A percentile compares a stretch with the other conserved stretches of the same genome.
Conservation (phyloP, 2,329 filamentous ascomycete species). For the Colletotrichum musicola region DNA sequence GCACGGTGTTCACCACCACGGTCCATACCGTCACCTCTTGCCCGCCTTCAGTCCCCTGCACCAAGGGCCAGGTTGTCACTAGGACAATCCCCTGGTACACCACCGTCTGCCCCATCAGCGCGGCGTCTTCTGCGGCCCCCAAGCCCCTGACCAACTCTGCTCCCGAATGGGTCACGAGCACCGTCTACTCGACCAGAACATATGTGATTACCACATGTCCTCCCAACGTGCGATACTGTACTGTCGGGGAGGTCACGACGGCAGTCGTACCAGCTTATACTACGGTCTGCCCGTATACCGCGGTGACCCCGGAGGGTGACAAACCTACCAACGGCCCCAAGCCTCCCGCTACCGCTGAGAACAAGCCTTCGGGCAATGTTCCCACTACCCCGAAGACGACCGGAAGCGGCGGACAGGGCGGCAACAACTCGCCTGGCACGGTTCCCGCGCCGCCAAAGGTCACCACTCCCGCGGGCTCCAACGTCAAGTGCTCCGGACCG, state of each 20-base stretch:
- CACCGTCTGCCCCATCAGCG: constrained; percentile 57
- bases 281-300: constrained; percentile 56
- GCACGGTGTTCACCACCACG: constrained; percentile 50
- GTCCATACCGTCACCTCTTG: constrained; percentile 58
- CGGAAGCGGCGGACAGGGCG: not conserved
- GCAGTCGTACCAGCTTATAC: constrained; percentile 50
- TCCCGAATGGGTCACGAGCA: constrained; percentile 48
- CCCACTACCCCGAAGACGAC: constrained; percentile 24
- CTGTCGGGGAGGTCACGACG: constrained; percentile 53
- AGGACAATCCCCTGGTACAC: constrained; percentile 50
- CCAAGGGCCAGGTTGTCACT: constrained; percentile 53
- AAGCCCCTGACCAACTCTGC: constrained; percentile 20
- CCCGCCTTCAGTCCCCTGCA: constrained; percentile 53
- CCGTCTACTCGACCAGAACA: constrained; percentile 55
- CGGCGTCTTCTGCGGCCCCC: constrained; percentile 23
- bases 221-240: constrained; percentile 55
- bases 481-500: constrained; percentile 9
- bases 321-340: constrained; percentile 20
- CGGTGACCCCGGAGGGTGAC: constrained; percentile 2
- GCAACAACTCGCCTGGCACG: constrained; percentile 5
- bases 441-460: constrained; percentile 16
- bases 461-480: constrained; percentile 8
- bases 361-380: constrained; percentile 7
- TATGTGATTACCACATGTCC: constrained; percentile 70
- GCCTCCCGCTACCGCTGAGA: not conserved